Evolutionary conservation across 1,139 yeast genomes (phyloP).

Genomic region (Zygotorulaspora mrakii): DNA sequence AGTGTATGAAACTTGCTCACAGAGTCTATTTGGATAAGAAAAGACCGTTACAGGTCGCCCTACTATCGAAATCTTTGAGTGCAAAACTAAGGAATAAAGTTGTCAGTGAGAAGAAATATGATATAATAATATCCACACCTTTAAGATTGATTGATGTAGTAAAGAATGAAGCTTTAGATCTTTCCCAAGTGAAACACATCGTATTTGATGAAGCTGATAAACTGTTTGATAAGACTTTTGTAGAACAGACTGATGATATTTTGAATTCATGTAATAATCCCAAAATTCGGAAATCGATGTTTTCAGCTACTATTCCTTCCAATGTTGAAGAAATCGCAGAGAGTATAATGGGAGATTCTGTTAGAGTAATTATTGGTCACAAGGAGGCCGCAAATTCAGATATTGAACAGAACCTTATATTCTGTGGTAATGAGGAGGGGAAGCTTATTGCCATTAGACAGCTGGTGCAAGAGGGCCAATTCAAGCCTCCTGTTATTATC

Average conservation of each 20-base stretch:
- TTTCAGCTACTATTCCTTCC: conserved; percentile 94
- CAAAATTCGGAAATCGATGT: conserved; percentile 64
- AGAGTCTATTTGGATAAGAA: conserved; percentile 41
- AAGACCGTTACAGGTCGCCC: conserved; percentile 55
- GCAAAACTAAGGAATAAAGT: conserved; percentile 60
- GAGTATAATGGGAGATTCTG: conserved; percentile 72
- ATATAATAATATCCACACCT: conserved; percentile 84
- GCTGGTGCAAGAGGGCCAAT: conserved; percentile 76
- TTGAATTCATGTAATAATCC: conserved; percentile 56
- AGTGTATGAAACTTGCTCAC: conserved; percentile 55
- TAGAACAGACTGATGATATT: conserved; percentile 86
- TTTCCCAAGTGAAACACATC: conserved; percentile 64
- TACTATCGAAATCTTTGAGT: conserved; percentile 73
- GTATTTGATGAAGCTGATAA: conserved; percentile 96
- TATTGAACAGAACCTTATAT: conserved; percentile 80
- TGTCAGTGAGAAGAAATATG: conserved; percentile 61
- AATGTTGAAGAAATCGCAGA: conserved; percentile 87
- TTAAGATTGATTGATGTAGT: conserved; percentile 77
- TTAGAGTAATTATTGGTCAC: conserved; percentile 85
- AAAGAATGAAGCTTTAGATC: conserved; percentile 54
- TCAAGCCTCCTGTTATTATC: conserved; percentile 88
- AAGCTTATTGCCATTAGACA: conserved; percentile 88
- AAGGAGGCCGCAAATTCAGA: conserved; percentile 87
- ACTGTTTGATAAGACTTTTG: conserved; percentile 83
- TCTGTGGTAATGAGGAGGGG: conserved; percentile 93